A percentile compares a stretch with the other conserved stretches of the same genome.
These are phyloP conservation scores for Trichoderma atrobrunneum DNA, from an alignment of 2,329 filamentous ascomycete genomes.

Conservation along the genomic window DNA sequence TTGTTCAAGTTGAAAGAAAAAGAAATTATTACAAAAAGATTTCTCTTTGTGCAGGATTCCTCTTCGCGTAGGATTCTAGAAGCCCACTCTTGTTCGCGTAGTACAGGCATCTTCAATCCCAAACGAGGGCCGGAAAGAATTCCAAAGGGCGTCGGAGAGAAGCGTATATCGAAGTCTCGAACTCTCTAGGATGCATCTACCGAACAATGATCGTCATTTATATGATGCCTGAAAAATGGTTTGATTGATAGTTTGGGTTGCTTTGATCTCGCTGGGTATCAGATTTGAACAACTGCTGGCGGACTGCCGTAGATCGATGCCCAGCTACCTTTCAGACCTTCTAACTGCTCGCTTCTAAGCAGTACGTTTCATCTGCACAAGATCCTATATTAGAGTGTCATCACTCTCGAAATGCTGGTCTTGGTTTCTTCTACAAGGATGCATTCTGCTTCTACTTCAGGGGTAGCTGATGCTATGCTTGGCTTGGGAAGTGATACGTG, in stretches of 20 bases:
- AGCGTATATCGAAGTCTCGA: neutral
- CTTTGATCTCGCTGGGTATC: neutral
- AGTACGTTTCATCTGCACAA: neutral
- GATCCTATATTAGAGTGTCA: neutral
- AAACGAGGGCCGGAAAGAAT: neutral
- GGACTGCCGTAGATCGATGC: neutral
- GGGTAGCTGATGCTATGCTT: neutral
- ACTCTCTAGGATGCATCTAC: neutral
- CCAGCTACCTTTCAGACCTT: neutral
- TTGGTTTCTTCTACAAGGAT: neutral
- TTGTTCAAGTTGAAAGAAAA: neutral
- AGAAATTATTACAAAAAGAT: neutral
- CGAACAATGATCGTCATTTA: neutral
- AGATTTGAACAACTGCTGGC: neutral
- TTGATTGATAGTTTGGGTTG: neutral
- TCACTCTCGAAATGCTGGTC: fast-evolving
- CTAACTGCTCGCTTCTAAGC: neutral
- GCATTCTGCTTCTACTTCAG: neutral
- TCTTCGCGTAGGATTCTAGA: neutral
- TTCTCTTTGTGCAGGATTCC: neutral
- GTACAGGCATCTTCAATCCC: neutral
- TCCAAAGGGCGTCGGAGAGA: neutral
- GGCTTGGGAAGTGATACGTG: neutral
- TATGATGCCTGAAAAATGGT: neutral
- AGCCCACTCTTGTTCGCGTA: neutral